Evolutionary conservation across 176 grass and related monocot species (phyloP).

Genomic region (Bromus sterilis): DNA sequence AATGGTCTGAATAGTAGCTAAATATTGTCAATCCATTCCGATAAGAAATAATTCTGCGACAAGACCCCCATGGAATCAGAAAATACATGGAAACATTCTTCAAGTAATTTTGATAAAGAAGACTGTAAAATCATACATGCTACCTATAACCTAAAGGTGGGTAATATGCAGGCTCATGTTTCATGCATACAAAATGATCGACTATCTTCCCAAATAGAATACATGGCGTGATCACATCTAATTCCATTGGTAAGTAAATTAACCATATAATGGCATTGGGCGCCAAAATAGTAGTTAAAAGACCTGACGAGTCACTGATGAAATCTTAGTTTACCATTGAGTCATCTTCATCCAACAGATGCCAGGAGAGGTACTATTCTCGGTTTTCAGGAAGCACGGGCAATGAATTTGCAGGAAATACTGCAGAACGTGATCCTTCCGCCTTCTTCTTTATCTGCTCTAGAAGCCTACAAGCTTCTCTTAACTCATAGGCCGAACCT

Average conservation of each 20-base stretch:
- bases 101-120: not conserved
- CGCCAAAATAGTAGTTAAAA: not conserved
- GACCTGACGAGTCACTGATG: not conserved
- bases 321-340: constrained; percentile 3
- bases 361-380: constrained; percentile 8
- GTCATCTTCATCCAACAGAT: constrained; percentile 9
- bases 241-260: not conserved
- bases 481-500: constrained; percentile 4
- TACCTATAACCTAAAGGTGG: not conserved
- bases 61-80: not conserved
- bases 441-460: constrained; percentile 51
- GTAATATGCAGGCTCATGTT: not conserved
- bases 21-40: not conserved
- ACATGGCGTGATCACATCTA: not conserved
- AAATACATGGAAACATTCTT: not conserved
- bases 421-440: constrained; percentile 30
- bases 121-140: not conserved
- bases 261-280: not conserved
- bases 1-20: not conserved
- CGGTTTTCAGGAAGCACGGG: constrained; percentile 12
- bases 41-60: not conserved
- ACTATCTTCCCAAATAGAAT: not conserved
- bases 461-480: constrained; percentile 41
- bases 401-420: constrained; percentile 56
- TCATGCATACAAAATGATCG: not conserved